These are phyloP conservation scores for Dactylella cylindrospora DNA, from an alignment of 2,329 filamentous ascomycete species.

Conservation along the genomic window DNA sequence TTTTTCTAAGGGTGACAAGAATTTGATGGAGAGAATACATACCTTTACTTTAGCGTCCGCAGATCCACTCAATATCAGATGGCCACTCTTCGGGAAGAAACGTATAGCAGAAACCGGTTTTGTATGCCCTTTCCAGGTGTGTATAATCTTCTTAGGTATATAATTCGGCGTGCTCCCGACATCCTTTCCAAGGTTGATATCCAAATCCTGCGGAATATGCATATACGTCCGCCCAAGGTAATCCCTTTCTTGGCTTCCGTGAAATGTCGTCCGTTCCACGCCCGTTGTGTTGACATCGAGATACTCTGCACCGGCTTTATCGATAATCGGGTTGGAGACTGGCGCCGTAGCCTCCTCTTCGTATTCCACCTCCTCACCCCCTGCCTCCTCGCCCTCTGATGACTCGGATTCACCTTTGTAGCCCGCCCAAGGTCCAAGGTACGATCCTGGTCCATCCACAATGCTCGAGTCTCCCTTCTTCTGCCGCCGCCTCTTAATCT, in stretches of 20 bases:
- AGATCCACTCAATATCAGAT: slow-evolving; percentile 83
- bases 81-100: slow-evolving; percentile 85
- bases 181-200: slow-evolving; percentile 81
- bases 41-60: slow-evolving; percentile 83
- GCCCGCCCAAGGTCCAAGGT: slow-evolving; percentile 91
- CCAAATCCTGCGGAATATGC: slow-evolving; percentile 91
- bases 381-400: slow-evolving; percentile 67
- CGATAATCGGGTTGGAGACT: slow-evolving; percentile 56
- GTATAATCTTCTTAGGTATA: slow-evolving; percentile 89
- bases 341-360: slow-evolving; percentile 71
- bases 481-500: slow-evolving; percentile 73
- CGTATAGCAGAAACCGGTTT: slow-evolving; percentile 85
- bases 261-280: slow-evolving; percentile 82
- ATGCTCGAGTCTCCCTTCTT: slow-evolving; percentile 80
- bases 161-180: slow-evolving; percentile 79
- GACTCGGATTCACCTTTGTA: slow-evolving; percentile 72
- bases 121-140: slow-evolving; percentile 81
- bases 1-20: neutral
- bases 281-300: slow-evolving; percentile 53
- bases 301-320: slow-evolving; percentile 58
- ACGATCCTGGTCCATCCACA: slow-evolving; percentile 82
- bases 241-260: slow-evolving; percentile 79
- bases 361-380: slow-evolving; percentile 72
- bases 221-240: slow-evolving; percentile 97
- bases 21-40: slow-evolving; percentile 8